Base-by-base conservation (phyloP, 495 filamentous ascomycete genomes). In the Lophium mytilinum region DNA sequence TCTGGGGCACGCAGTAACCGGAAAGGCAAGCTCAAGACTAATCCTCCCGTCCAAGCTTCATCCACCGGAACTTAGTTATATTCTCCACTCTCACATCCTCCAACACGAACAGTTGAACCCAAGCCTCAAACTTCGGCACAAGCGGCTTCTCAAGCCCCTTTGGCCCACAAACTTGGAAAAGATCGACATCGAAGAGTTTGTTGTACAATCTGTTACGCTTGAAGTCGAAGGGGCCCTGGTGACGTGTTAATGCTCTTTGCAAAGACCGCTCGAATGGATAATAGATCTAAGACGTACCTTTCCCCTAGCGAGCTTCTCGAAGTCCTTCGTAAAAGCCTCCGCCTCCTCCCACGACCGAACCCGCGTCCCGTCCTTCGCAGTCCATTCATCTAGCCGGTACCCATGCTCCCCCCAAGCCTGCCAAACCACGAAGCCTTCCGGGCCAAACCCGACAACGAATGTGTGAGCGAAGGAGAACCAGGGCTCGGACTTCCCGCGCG, bases 1-100 rank as follows among this genome's bases (percentile, higher is more conserved):
- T 30, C 24, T 30, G 24, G 24, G 24, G 3, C 6, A 30, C n/a
- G n/a, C 24, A 30, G 24, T 2, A 30, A 2, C 3, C 2, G 24
- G 24, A 30, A 6, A 30, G 24, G 6, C 24, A 19, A 51, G 57
- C 57, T 60, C 12, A 1, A 59, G 53, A 50, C 56, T 30, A 30
- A 30, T 30, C 6, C 2, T 30, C 24, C 24, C 3, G 2, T 2
- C 24, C 24, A 30, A 30, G 3, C 2, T 30, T 6, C 24, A 30
- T 30, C 24, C 24, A 49, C 17, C n/a, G 3, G 17, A 49, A 49
- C 45, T 49, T 49, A 4, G 45, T 19, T 17, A 49, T 33, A 49
- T 49, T 12, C 11, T 49, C 45, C 11, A 19, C 17, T 19, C 18
- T 49, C 12, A 49, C 45, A 49, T 49, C 45, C 45, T 49, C 24